Base-by-base conservation (phyloP, 2,329 filamentous ascomycete species). In the Colletotrichum plurivorum region DNA sequence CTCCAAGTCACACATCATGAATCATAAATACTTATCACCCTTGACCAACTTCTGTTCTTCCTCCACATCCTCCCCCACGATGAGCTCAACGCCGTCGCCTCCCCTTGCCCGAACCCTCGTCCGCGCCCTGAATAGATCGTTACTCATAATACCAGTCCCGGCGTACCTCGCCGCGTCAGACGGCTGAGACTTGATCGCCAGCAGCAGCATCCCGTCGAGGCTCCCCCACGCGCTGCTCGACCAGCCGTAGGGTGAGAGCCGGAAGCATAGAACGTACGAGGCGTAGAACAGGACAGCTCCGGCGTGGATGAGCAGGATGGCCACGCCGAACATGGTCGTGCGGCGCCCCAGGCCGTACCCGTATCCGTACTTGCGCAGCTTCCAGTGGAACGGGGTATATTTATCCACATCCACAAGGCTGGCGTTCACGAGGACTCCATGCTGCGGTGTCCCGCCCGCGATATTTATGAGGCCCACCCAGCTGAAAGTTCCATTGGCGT, bases 141-240 rank as follows among this genome's bases (percentile, higher is more conserved):
- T 51, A n/a, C 48, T 51, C 48, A 20, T 51, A 5, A 51, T 51
- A 2, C 48, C 48, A 6, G 20, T 27, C 48, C 48, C 48, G 20
- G 48, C n/a, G 20, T 51, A 25, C 20, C 5, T 20, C 20, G 4
- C 20, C 4, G 20, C 39, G 39, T 31, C 25, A 7, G 39, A 46
- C 4, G 41, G 25, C 22, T 13, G 36, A 22, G 36, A 16, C 15
- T 8, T 20, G 25, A 53, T 51, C 20, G 48, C 48, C 18, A 51
- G 48, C 48, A 51, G 48, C 48, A 51, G 20, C 7, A 51, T 51
- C 9, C 20, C 5, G 20, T 51, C 48, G 8, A 51, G 20, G 20
- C n/a, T 51, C 8, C 48, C 48, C 48, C 48, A 51, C n/a, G 48
- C 48, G 18, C 20, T 51, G 20, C 48, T 51, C 9, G 48, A 51